Evolutionary conservation across 345 rosid species (phyloP), one percentile per base, ranked within the genome.

Genomic region (Kernera saxatilis): DNA sequence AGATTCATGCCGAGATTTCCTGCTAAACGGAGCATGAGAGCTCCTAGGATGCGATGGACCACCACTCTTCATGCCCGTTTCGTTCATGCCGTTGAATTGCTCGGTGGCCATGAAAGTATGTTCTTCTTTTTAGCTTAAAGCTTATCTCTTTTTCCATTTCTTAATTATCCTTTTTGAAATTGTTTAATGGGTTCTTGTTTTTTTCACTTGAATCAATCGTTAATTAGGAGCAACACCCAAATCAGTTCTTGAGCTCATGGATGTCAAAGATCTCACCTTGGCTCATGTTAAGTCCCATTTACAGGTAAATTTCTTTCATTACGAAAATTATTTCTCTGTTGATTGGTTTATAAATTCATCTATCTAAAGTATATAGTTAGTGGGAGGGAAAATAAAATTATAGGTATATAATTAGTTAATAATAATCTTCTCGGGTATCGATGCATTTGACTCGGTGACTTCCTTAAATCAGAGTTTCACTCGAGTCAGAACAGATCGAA

Each of bases 31-130:
- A 88, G 78, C 61, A 79, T 79, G 84, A 85, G 97, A 74, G 97
- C 97, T 32, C 97, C 97, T 2, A 73, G 94, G 68, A 90, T 90
- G 82, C 79, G 99, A 55, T 94, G 99, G 99, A 94, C 99, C 15
- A 90, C 96, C 8, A 91, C 98, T 44, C 99, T 94, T 17, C 99
- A 94, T 78, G 85, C 88, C 65, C 99, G 98, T 78, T 94, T 94
- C 70, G 98, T 94, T 77, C 99, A 92, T 68, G 99, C 98, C 17
- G 99, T 94, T 52, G 97, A 94, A 82, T 83, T 94, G 45, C 79
- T 94, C 68, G 99, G 99, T 64, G 99, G 99, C 75, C 99, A 94
- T 80, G 99, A 92, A 85, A 92, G 99, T 94, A 87, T 51, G 65
- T 44, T 69, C 29, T 44, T 69, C 29, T 43, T 27, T 44, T 26